phyloP scores from a whole-genome alignment of 208 protist genomes.

The Leishmania martiniquensis region DNA sequence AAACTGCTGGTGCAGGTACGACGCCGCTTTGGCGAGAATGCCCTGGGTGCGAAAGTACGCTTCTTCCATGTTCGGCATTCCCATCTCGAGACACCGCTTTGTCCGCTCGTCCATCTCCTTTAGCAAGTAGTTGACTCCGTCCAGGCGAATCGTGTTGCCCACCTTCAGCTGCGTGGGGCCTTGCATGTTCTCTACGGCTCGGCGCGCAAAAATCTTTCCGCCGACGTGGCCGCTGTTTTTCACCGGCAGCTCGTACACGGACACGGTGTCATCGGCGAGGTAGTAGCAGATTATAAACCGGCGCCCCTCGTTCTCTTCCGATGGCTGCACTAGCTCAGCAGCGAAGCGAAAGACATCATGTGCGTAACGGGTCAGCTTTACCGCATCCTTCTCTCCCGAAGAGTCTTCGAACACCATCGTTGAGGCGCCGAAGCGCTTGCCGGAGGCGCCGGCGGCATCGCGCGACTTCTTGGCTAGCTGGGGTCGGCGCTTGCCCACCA shows the following conservation, averaged over 20 bases:
- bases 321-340: slow-evolving; percentile 60
- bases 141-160: slow-evolving; percentile 63
- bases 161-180: slow-evolving; percentile 70
- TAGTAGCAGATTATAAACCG: slow-evolving; percentile 93
- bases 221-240: slow-evolving; percentile 95
- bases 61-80: slow-evolving; percentile 78
- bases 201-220: slow-evolving; percentile 91
- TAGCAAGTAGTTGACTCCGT: slow-evolving; percentile 66
- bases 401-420: slow-evolving; percentile 78
- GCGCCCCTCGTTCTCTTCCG: slow-evolving; percentile 64
- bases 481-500: slow-evolving; percentile 30
- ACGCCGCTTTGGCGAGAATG: slow-evolving; percentile 62
- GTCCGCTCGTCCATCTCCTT: slow-evolving; percentile 82
- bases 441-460: not conserved
- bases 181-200: slow-evolving; percentile 65
- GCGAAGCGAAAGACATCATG: slow-evolving; percentile 93
- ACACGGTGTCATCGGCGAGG: slow-evolving; percentile 95
- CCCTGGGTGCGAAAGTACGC: slow-evolving; percentile 67
- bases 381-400: slow-evolving; percentile 60
- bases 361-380: slow-evolving; percentile 84
- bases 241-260: slow-evolving; percentile 89
- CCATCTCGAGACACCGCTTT: slow-evolving; percentile 69
- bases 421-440: slow-evolving; percentile 56
- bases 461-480: slow-evolving; percentile 18
- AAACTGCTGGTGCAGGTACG: slow-evolving; percentile 69